These are phyloP conservation scores for Cicer chorassanicum DNA, from an alignment of 306 rosid genomes.

Conservation along the genomic window DNA sequence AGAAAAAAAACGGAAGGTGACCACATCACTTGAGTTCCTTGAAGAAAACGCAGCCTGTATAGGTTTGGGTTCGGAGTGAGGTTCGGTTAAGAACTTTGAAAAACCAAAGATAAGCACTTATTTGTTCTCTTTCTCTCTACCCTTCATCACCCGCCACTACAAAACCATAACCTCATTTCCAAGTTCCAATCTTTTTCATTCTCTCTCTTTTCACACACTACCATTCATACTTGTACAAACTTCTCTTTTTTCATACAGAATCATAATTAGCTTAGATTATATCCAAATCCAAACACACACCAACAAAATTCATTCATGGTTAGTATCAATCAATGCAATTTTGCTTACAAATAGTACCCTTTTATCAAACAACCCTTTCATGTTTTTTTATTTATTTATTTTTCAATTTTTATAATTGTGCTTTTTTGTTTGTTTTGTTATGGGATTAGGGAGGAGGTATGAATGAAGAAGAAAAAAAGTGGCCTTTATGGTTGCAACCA, in stretches of 20 bases:
- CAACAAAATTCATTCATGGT: constrained; percentile 56
- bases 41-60: constrained; percentile 47
- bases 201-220: background rate
- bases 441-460: constrained; percentile 47
- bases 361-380: too few species aligned
- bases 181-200: constrained; percentile 24
- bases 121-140: constrained; percentile 4
- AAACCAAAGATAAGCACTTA: constrained; percentile 47
- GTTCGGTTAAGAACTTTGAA: constrained; percentile 59
- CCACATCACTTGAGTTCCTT: constrained; percentile 49
- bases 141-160: constrained; percentile 62
- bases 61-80: constrained; percentile 55
- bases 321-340: constrained; percentile 38
- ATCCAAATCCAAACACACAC: constrained; percentile 15
- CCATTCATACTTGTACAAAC: constrained; percentile 30
- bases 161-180: constrained; percentile 47
- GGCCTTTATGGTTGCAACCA: constrained; percentile 77
- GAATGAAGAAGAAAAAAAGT: constrained; percentile 47
- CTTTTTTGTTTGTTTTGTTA: constrained; percentile 8
- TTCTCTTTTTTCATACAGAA: constrained; percentile 31
- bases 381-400: background rate
- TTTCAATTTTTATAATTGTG: background rate
- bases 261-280: background rate
- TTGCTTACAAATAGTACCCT: background rate
- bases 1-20: constrained; percentile 38